Evolutionary conservation across 139 green algal genomes (phyloP), one percentile per base, ranked within the genome.

Genomic region (Marvania coccoides): DNA sequence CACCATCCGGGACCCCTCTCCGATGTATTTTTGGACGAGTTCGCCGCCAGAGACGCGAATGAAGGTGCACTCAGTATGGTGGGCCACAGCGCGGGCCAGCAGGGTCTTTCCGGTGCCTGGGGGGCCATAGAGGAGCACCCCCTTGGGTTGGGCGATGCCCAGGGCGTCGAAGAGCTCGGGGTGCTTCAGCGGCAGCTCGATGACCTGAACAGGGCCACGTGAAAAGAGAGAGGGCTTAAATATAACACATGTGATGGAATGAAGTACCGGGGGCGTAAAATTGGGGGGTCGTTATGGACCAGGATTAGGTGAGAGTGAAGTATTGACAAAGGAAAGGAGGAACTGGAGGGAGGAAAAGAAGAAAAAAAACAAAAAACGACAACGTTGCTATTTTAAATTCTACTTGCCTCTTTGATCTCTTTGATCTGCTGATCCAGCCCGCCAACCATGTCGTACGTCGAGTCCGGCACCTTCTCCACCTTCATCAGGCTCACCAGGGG

Each of bases 61-160:
- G 86, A 99, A 99, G 30, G 95, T 99, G 82, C 95, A 99, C 81
- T 99, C 95, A 14, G 95, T 99, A 87, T 99, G 95, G 74, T 99
- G 95, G 14, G 95, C 95, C 51, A 99, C 94, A 5, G 95, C 95
- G 34, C 94, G 77, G 29, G 92, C 92, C 36, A 98, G 79, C 58
- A 97, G 69, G 33, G 84, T 91, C 71, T 94, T 94, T 63, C 89
- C 88, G 14, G 87, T 92, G 15, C 87, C 87, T 13, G 87, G 87
- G 0, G 91, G 91, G 0, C 91, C 58, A 45, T 65, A 67, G 23
- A 74, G 38, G 10, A 65, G 24, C 10, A 70, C 69, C n/a, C 45
- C 48, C 85, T 99, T 99, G 13, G 95, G 95, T 66, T 99, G 95
- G 35, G 95, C 95, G 31, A 99, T 95, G 35, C 95, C 95, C 14